Evolutionary conservation across 805 yeast genomes (phyloP).

Genomic region (Cyberlindnera saturnus): DNA sequence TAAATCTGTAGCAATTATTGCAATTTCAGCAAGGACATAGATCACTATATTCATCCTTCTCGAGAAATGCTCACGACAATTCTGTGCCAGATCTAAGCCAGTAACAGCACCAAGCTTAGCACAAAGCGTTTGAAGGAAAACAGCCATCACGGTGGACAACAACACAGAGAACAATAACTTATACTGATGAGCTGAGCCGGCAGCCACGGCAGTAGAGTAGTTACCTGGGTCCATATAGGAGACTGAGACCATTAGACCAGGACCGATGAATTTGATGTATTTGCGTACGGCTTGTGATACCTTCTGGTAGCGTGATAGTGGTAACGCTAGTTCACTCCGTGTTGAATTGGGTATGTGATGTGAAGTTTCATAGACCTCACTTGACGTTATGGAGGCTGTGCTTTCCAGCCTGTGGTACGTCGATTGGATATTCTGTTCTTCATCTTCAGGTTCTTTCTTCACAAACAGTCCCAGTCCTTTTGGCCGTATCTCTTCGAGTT

Average conservation of each 20-base stretch:
- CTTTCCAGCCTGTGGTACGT: neutral
- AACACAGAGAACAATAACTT: conserved; percentile 73
- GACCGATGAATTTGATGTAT: conserved; percentile 74
- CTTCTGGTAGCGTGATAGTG: neutral
- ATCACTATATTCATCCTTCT: conserved; percentile 50
- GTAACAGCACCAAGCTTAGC: conserved; percentile 91
- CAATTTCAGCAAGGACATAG: conserved; percentile 78
- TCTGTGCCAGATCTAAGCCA: conserved; percentile 85
- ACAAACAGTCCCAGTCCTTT: neutral
- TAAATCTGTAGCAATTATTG: conserved; percentile 91
- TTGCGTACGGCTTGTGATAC: conserved; percentile 28
- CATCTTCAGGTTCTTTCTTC: neutral
- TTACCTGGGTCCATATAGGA: conserved; percentile 98
- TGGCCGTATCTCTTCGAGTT: neutral
- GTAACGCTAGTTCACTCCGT: too few species aligned
- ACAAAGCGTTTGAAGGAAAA: conserved; percentile 77
- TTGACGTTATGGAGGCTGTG: neutral
- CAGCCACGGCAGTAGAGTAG: conserved; percentile 90
- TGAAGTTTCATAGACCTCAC: too few species aligned
- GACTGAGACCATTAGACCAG: conserved; percentile 91
- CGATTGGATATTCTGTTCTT: neutral
- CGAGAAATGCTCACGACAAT: conserved; percentile 73
- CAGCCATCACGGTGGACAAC: conserved; percentile 79
- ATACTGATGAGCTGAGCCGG: conserved; percentile 83
- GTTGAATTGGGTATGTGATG: too few species aligned